Percentiles rank a stretch among this genome's conserved stretches.
phyloP scores from a whole-genome alignment of 306 rosid species.

The Glycine tomentella region DNA sequence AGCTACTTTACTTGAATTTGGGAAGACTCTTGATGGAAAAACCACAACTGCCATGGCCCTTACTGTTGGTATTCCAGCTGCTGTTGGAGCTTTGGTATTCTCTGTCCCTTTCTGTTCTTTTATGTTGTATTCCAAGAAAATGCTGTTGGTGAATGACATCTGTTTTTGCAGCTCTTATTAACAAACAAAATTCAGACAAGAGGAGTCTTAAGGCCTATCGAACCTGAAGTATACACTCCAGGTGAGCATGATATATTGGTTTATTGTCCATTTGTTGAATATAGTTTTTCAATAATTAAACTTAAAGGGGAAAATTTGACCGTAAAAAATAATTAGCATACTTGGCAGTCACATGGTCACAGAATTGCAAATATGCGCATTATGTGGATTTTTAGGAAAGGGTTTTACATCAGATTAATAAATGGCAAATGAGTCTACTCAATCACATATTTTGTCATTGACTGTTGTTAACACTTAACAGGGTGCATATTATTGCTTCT shows the following conservation, averaged over 20 bases:
- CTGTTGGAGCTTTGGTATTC: slow-evolving; percentile 91
- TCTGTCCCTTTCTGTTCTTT: slow-evolving; percentile 41
- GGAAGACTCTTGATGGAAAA: slow-evolving; percentile 65
- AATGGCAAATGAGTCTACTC: slow-evolving; percentile 5
- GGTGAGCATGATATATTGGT: slow-evolving; percentile 53
- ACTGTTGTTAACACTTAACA: background rate
- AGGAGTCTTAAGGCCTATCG: slow-evolving; percentile 86
- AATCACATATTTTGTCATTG: background rate
- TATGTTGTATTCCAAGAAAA: slow-evolving; percentile 32
- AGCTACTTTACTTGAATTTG: slow-evolving; percentile 90
- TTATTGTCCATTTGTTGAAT: slow-evolving; percentile 28
- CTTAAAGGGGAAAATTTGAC: background rate
- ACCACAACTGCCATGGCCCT: slow-evolving; percentile 88
- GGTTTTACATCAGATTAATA: background rate
- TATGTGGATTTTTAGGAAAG: background rate
- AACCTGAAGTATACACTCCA: slow-evolving; percentile 85
- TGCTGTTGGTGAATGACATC: slow-evolving; percentile 18
- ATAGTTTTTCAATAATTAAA: slow-evolving; percentile 58
- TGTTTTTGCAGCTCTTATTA: slow-evolving; percentile 76
- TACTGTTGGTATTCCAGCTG: slow-evolving; percentile 90
- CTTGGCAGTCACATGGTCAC: background rate
- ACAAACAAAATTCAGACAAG: slow-evolving; percentile 84
- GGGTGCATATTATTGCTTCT: too few species aligned
- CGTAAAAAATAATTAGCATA: slow-evolving; percentile 4
- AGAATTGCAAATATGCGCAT: background rate